A percentile compares a stretch with the other conserved stretches of the same genome.
Conservation (phyloP, 2,329 filamentous ascomycete genomes). For the Penicillium frequentans region DNA sequence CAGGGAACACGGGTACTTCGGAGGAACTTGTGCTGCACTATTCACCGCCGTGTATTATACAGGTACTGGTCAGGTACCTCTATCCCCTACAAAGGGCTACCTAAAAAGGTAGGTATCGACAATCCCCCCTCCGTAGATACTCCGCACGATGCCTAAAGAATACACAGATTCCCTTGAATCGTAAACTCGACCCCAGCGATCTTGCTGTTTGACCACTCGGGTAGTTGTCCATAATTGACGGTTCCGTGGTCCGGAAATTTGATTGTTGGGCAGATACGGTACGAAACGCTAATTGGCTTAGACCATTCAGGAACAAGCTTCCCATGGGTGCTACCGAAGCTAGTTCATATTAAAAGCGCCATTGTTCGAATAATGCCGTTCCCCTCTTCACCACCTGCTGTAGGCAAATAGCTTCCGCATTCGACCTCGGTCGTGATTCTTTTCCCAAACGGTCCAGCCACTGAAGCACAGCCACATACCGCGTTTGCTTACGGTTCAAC, state of each 20-base stretch:
- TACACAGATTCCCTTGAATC: neutral
- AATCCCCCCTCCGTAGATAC: neutral
- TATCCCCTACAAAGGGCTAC: neutral
- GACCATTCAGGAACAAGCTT: neutral
- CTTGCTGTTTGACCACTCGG: constrained; percentile 12
- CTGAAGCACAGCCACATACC: constrained; percentile 61
- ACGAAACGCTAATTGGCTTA: neutral
- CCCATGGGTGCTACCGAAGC: neutral
- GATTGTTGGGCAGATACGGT: neutral
- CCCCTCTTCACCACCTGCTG: constrained; percentile 35
- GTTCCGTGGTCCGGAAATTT: constrained; percentile 16
- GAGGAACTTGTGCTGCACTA: neutral
- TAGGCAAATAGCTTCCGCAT: constrained; percentile 35
- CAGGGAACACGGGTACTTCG: constrained; percentile 2
- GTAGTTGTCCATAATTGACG: constrained; percentile 8
- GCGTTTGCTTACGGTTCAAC: constrained; percentile 69
- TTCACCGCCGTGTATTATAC: neutral
- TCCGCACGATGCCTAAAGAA: neutral
- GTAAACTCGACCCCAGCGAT: constrained; percentile 6
- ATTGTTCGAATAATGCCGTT: constrained; percentile 36
- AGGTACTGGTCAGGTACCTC: neutral
- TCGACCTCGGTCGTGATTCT: constrained; percentile 38
- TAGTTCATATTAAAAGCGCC: constrained; percentile 31
- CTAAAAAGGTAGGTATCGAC: constrained; percentile 1
- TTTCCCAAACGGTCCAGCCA: constrained; percentile 63